Percentiles rank a stretch among this genome's conserved stretches.
Conservation (phyloP, 2,329 filamentous ascomycete genomes). For the Penicillium sp. region DNA sequence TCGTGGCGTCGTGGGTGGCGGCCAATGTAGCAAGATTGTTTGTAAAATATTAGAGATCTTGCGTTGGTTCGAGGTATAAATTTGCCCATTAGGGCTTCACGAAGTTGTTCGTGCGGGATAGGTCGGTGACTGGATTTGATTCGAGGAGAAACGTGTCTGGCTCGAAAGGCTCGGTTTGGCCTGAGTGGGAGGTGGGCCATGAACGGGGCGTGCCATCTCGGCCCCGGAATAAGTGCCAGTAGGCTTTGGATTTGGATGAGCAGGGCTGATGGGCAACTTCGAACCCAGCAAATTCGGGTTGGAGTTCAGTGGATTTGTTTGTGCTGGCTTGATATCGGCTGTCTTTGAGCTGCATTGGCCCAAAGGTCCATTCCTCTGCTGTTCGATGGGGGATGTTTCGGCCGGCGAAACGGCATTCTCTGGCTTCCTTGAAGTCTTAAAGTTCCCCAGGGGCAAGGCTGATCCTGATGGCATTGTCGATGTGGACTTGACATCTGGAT, state of each 20-base stretch:
- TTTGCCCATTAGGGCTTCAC: background rate
- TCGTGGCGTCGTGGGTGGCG: slow-evolving; percentile 11
- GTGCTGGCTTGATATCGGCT: background rate
- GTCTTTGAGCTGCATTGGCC: background rate
- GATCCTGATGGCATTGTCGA: background rate
- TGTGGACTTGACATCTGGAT: background rate
- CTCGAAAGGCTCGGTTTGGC: background rate
- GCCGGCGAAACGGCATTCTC: background rate
- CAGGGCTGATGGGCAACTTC: slow-evolving; percentile 5
- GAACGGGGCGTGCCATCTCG: background rate
- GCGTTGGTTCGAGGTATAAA: background rate
- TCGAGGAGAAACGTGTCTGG: background rate
- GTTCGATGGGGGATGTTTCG: background rate
- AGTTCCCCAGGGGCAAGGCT: background rate
- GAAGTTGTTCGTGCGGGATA: background rate
- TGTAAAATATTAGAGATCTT: slow-evolving; percentile 5
- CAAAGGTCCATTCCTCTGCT: background rate
- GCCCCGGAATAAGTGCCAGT: background rate
- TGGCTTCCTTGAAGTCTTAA: background rate
- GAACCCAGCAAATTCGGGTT: background rate
- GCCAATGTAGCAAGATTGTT: slow-evolving; percentile 7
- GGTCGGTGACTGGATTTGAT: background rate
- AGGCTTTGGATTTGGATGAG: background rate
- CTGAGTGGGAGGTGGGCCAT: background rate
- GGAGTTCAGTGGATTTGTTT: background rate